Evolutionary conservation across 2,329 filamentous ascomycete genomes (phyloP), one percentile per base, ranked within the genome.

Genomic region (Neopestalotiopsis sp.): DNA sequence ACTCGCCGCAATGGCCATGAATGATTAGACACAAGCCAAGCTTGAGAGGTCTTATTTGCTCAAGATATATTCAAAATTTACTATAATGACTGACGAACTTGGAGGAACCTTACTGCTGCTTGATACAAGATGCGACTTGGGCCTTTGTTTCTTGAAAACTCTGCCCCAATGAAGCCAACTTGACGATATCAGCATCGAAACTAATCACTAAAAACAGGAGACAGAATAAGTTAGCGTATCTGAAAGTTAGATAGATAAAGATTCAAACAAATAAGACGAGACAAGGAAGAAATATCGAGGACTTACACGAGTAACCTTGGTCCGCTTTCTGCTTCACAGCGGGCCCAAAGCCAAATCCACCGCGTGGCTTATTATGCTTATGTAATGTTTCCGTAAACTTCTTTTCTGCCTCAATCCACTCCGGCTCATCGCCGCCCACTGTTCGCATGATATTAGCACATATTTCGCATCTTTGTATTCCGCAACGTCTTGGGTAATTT

Each of bases 301-400:
- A 49, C 62, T 65, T 24, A 65, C 62, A 30, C 20, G 61, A 40
- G 40, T 58, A 65, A 38, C 38, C 63, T 24, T 58, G 67, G 70
- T 78, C 72, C 6, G 68, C 68, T 2, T 72, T 70, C 70, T 77
- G 71, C 69, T 70, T 71, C 30, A 79, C 65, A 45, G 78, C 76
- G 3, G 72, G 65, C 14, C 71, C 67, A n/a, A 81, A 73, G 4
- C 74, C 74, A 49, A 81, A 81, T 20, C 79, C 79, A 14, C 71
- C 74, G 20, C 75, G 76, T 9, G 84, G 83, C 77, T 82, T 85
- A 73, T 85, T 77, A 71, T 85, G 84, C 75, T 85, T 85, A 73
- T 79, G 78, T 2, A 84, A 64, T 4, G 78, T 78, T n/a, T 72
- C 72, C 45, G 80, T 74, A 72, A 81, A 84, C 64, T 80, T 75